phyloP scores from a whole-genome alignment of 2,329 filamentous ascomycete species.

The Verticillium zaregamsianum region DNA sequence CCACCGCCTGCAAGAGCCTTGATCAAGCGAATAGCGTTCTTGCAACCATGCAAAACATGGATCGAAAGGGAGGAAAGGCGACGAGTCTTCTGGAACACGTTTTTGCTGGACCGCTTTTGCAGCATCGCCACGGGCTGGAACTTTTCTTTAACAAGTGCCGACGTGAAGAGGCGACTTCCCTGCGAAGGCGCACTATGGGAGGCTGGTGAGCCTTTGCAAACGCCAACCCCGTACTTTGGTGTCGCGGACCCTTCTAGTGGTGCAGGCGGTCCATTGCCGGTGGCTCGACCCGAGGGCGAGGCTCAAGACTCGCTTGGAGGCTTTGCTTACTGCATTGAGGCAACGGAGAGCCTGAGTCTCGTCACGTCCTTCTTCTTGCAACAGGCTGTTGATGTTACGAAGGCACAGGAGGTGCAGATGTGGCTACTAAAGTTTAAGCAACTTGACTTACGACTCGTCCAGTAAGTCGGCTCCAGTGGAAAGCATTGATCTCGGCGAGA shows the following conservation, averaged over 20 bases:
- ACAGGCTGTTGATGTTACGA: conserved; percentile 30
- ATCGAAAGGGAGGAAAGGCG: conserved; percentile 32
- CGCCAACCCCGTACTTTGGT: conserved; percentile 35
- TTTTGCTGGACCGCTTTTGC: conserved; percentile 35
- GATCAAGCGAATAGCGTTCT: conserved; percentile 30
- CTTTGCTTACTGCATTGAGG: conserved; percentile 41
- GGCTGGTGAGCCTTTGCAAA: conserved; percentile 25
- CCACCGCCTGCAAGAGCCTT: conserved; percentile 19
- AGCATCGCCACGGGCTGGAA: conserved; percentile 35
- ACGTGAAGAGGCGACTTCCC: conserved; percentile 31
- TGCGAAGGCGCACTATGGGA: conserved; percentile 34
- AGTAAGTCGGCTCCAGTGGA: conserved; percentile 20
- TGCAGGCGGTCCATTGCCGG: conserved; percentile 13
- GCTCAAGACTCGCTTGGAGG: conserved; percentile 28
- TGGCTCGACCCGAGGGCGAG: conserved; percentile 14
- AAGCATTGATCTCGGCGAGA: background rate
- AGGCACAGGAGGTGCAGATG: conserved; percentile 28
- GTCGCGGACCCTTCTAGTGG: conserved; percentile 25
- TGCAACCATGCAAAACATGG: conserved; percentile 26
- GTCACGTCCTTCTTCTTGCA: conserved; percentile 39
- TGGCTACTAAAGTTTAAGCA: conserved; percentile 43
- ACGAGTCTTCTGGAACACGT: conserved; percentile 36
- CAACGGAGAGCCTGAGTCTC: conserved; percentile 35
- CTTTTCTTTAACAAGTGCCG: conserved; percentile 27
- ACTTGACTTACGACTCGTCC: conserved; percentile 35